Evolutionary conservation across 305 asterid genomes (phyloP).

Genomic region (Stenogyne calaminthoides): DNA sequence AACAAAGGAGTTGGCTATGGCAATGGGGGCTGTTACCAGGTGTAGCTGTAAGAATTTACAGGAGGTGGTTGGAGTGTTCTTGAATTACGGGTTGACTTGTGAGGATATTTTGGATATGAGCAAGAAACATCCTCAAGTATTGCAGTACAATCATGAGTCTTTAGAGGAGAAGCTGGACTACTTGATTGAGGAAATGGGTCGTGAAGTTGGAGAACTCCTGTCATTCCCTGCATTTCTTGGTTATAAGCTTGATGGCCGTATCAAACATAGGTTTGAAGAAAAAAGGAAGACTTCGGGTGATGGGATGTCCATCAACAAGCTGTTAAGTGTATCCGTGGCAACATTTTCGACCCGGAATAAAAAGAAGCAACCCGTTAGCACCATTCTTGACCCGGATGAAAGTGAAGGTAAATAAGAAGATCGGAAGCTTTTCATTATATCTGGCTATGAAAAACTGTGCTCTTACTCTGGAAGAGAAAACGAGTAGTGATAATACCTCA

Average conservation of each 20-base stretch:
- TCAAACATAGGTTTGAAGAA: slow-evolving; percentile 81
- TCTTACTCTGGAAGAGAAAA: slow-evolving; percentile 1
- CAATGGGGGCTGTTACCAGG: slow-evolving; percentile 91
- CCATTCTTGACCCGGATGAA: slow-evolving; percentile 22
- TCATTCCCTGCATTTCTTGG: slow-evolving; percentile 94
- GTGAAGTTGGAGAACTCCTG: slow-evolving; percentile 80
- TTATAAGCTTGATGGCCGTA: slow-evolving; percentile 81
- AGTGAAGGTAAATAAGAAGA: slow-evolving; percentile 28
- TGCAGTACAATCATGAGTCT: slow-evolving; percentile 79
- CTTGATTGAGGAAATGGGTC: slow-evolving; percentile 86
- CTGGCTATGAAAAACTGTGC: not conserved
- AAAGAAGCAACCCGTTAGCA: slow-evolving; percentile 30
- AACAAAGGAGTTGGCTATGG: slow-evolving; percentile 75
- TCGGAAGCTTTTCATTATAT: not conserved
- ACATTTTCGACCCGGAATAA: slow-evolving; percentile 57
- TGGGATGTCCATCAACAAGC: slow-evolving; percentile 86
- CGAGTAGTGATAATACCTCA: not conserved
- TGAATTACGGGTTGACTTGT: slow-evolving; percentile 72
- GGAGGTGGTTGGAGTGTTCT: slow-evolving; percentile 62
- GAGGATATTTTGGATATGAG: slow-evolving; percentile 87
- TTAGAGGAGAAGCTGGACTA: slow-evolving; percentile 82
- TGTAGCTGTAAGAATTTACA: slow-evolving; percentile 90
- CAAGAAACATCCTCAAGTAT: slow-evolving; percentile 81
- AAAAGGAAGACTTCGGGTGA: slow-evolving; percentile 62
- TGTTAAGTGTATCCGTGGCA: slow-evolving; percentile 75